Conservation (phyloP, 1,139 yeast genomes). For the Protomyces pachydermus region DNA sequence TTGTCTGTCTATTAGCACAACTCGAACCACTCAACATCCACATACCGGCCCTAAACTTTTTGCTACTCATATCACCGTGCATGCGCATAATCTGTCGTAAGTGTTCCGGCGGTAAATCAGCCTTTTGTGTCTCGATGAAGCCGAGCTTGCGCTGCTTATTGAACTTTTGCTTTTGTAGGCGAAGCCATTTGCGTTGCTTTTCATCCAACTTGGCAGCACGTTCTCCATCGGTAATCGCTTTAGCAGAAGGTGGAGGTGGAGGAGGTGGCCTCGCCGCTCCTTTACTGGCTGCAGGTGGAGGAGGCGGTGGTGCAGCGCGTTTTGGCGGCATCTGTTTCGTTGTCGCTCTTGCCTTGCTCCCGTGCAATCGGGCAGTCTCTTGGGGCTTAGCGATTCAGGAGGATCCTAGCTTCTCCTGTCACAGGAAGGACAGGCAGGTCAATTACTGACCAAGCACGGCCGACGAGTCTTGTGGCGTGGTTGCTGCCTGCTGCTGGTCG, state of each 20-base stretch:
- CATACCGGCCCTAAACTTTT: slow-evolving; percentile 63
- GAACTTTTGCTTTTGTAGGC: slow-evolving; percentile 55
- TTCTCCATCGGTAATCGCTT: slow-evolving; percentile 6
- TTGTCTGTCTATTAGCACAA: slow-evolving; percentile 44
- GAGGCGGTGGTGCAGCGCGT: neutral
- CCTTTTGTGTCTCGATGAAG: slow-evolving; percentile 56
- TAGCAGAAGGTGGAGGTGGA: slow-evolving; percentile 32
- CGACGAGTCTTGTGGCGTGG: no score
- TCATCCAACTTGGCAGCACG: slow-evolving; percentile 37
- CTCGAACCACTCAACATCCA: no score
- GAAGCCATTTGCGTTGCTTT: slow-evolving; percentile 62
- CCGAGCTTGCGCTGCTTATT: slow-evolving; percentile 42
- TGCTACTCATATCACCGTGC: slow-evolving; percentile 81
- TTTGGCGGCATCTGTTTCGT: neutral
- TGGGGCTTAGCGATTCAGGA: no score
- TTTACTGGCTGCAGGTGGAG: neutral
- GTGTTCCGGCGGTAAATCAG: slow-evolving; percentile 93
- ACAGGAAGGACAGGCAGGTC: no score
- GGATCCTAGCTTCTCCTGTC: no score
- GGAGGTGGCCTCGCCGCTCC: neutral
- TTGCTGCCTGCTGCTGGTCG: no score
- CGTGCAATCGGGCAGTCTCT: no score
- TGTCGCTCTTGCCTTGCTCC: neutral
- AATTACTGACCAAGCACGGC: no score
- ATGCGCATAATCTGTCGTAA: slow-evolving; percentile 66